phyloP scores from a whole-genome alignment of 2,329 filamentous ascomycete genomes.

The Cadophora malorum region DNA sequence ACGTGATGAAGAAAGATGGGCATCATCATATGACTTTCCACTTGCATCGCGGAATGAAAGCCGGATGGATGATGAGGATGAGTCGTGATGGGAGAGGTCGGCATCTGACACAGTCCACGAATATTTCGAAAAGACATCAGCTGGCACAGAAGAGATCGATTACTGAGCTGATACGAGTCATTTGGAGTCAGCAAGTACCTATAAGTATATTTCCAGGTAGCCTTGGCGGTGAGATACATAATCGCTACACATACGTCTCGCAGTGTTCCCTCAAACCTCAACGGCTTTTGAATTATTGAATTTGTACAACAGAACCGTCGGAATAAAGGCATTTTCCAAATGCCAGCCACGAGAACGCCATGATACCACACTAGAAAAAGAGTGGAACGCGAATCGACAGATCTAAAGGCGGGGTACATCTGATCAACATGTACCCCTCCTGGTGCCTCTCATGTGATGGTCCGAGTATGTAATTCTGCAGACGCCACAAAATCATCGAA shows the following conservation, averaged over 20 bases:
- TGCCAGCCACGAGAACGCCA: constrained; percentile 18
- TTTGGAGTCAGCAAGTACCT: not conserved
- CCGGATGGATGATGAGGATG: not conserved
- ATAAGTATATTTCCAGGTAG: not conserved
- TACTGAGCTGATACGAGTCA: not conserved
- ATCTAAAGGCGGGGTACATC: constrained; percentile 10
- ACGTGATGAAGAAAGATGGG: not conserved
- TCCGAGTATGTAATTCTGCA: constrained; percentile 9
- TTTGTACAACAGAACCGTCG: not conserved
- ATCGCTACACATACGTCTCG: not conserved
- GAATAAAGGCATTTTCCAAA: not conserved
- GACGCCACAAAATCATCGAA: constrained; percentile 10
- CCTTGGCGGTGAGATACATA: constrained; percentile 1
- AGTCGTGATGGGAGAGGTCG: not conserved
- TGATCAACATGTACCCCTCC: constrained; percentile 10
- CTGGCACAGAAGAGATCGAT: not conserved
- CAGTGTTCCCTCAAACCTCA: not conserved
- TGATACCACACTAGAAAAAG: not conserved
- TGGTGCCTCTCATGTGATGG: constrained; percentile 1
- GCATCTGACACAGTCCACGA: not conserved
- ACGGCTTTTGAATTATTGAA: constrained; percentile 1
- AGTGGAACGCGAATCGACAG: not conserved
- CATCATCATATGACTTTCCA: not conserved
- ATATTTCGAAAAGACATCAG: not conserved
- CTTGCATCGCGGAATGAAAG: not conserved